Conservation (phyloP, 1,139 yeast genomes). For the Debaryomycetaceae sp. region DNA sequence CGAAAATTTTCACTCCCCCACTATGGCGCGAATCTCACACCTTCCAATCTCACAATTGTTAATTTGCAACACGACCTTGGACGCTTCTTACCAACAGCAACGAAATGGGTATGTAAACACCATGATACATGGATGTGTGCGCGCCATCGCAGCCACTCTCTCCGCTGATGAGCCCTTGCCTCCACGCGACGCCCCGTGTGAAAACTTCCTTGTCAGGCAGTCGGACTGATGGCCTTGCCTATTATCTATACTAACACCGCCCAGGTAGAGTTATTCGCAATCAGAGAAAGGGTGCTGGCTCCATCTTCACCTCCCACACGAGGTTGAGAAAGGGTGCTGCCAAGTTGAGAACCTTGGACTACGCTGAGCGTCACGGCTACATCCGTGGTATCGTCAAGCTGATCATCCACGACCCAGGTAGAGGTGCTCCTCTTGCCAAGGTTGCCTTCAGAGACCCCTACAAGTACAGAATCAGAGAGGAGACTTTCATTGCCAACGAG, state of each 20-base stretch:
- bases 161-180: no score
- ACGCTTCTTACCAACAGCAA: conserved; percentile 5
- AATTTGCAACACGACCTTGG: conserved; percentile 1
- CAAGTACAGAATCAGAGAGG: conserved; percentile 97
- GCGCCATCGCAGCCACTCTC: no score
- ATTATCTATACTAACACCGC: no score
- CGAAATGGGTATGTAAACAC: conserved; percentile 10
- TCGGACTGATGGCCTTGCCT: no score
- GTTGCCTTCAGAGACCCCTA: conserved; percentile 99
- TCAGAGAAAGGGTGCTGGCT: conserved; percentile 99
- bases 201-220: no score
- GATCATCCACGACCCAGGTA: conserved; percentile 98
- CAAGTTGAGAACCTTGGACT: conserved; percentile 98
- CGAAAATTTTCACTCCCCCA: conserved; percentile 9
- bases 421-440: conserved; percentile 99
- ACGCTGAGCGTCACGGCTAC: conserved; percentile 99
- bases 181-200: no score
- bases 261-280: conserved; percentile 99
- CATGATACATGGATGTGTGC: no score
- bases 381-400: conserved; percentile 98
- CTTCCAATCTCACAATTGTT: conserved; percentile 1
- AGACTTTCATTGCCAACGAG: conserved; percentile 98
- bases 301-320: conserved; percentile 99
- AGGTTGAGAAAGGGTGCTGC: conserved; percentile 99
- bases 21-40: conserved; percentile 6